Base-by-base conservation (phyloP, 2,329 filamentous ascomycete species). In the Fusarium stilboides region DNA sequence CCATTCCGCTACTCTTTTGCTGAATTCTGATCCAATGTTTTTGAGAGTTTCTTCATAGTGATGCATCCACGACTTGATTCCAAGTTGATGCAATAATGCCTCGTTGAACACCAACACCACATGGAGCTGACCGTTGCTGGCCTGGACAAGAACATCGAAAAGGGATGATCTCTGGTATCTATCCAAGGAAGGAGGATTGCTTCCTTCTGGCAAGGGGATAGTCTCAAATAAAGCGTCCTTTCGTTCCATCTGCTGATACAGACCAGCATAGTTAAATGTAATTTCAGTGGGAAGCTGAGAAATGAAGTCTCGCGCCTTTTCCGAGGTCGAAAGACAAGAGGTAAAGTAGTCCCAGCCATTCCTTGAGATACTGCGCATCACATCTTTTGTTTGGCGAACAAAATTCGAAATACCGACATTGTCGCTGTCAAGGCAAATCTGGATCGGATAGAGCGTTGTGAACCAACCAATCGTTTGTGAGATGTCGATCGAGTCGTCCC, bases 401-500 rank as follows among this genome's bases (percentile, higher is more conserved):
- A 33, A 46, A 10, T 46, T n/a, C 24, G 28, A 3, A 19, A 46
- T 20, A 13, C 9, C 26, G 13, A 1, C n/a, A 20, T 6, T n/a
- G 9, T 44, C 22, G 22, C 6, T 9, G 15, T 28, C 22, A 15
- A 44, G 12, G 12, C 6, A 10, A n/a, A 44, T 6, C 8, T 44
- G 42, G 2, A 44, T 44, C 4, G 42, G 42, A 44, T 44, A 44
- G 42, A 44, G 14, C 17, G 44, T 46, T 13, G 44, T 46, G n/a
- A 46, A 46, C 44, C 44, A 46, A 13, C 44, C 44, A 14, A 33
- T 5, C 10, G 44, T 46, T 12, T 31, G 17, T n/a, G 44, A 46
- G n/a, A 46, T 33, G n/a, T 46, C 44, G 20, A 46, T 33, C 10
- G 44, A 46, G 9, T 46, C 44, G 17, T 46, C 44, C 44, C 44